Percentiles rank a stretch among this genome's conserved stretches.
phyloP scores from a whole-genome alignment of 2,329 filamentous ascomycete species.

The Exophiala bonariae region DNA sequence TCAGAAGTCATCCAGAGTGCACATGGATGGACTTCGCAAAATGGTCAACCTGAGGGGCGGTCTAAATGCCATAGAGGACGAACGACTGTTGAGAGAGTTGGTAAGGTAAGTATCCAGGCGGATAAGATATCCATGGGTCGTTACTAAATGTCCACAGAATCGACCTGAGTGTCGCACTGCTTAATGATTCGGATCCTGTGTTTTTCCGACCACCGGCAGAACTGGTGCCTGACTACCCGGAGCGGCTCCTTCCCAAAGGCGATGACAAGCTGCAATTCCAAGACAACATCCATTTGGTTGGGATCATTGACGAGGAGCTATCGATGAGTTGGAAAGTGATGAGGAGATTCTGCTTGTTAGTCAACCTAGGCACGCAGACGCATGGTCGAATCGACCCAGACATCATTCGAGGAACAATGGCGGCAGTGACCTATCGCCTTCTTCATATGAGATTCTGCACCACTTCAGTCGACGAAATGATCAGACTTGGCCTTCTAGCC shows the following conservation, averaged over 20 bases:
- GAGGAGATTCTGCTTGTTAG: constrained; percentile 29
- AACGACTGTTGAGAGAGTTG: constrained; percentile 40
- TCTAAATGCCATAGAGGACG: constrained; percentile 31
- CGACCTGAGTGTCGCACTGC: constrained; percentile 32
- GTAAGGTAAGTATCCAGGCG: constrained; percentile 29
- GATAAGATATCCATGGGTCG: background rate
- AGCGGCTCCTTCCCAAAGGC: constrained; percentile 8
- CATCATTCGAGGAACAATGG: constrained; percentile 35
- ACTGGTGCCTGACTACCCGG: constrained; percentile 28
- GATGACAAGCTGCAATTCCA: background rate
- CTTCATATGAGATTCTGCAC: constrained; percentile 34
- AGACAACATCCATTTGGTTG: constrained; percentile 14
- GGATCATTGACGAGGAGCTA: constrained; percentile 25
- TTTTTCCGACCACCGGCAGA: constrained; percentile 30
- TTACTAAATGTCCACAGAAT: constrained; percentile 18
- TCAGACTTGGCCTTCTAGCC: constrained; percentile 42
- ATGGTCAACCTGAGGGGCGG: constrained; percentile 42
- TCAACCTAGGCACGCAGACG: constrained; percentile 30
- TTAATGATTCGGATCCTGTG: constrained; percentile 24
- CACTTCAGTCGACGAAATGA: constrained; percentile 34
- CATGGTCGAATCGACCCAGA: constrained; percentile 25
- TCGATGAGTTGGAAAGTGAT: constrained; percentile 29
- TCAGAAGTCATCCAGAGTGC: constrained; percentile 30
- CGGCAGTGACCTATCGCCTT: constrained; percentile 43
- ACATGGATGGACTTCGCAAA: constrained; percentile 39